phyloP scores from a whole-genome alignment of 2,329 filamentous ascomycete species.

The Pestalotiopsis sp. region DNA sequence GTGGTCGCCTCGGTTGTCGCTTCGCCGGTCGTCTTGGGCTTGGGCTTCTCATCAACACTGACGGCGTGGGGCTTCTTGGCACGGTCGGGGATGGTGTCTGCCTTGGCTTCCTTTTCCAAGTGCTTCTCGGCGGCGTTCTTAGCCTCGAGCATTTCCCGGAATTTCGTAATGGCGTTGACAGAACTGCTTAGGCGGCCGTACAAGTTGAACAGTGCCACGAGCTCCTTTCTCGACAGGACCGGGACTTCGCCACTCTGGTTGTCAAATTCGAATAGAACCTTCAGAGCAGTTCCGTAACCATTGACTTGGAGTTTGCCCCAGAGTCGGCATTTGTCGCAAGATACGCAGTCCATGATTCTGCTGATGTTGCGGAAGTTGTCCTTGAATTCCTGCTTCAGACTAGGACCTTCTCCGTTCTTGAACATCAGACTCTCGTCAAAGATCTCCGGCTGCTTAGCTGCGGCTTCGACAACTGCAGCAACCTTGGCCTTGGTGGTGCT shows the following conservation, averaged over 20 bases:
- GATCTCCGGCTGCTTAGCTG: constrained; percentile 74
- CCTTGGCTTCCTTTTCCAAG: constrained; percentile 19
- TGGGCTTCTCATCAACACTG: constrained; percentile 19
- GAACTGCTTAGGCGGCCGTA: constrained; percentile 85
- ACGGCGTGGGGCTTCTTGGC: constrained; percentile 48
- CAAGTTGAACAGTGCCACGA: constrained; percentile 94
- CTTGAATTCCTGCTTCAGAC: constrained; percentile 93
- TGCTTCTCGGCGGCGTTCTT: constrained; percentile 20
- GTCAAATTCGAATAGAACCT: constrained; percentile 94
- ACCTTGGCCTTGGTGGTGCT: constrained; percentile 79
- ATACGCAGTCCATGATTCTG: constrained; percentile 96
- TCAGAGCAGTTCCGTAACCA: constrained; percentile 91
- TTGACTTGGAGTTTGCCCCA: constrained; percentile 98
- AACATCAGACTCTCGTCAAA: constrained; percentile 98
- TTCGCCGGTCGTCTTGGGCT: constrained; percentile 10
- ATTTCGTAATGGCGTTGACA: constrained; percentile 73
- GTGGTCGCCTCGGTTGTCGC: constrained; percentile 21
- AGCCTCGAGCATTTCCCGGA: constrained; percentile 57
- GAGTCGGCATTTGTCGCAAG: constrained; percentile 96
- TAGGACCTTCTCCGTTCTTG: constrained; percentile 72
- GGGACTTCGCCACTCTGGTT: constrained; percentile 65
- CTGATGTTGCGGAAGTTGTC: constrained; percentile 97
- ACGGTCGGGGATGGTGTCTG: constrained; percentile 34
- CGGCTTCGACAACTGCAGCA: constrained; percentile 70
- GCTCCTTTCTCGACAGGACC: constrained; percentile 80